These are phyloP conservation scores for Stropharia rugosoannulata DNA, from an alignment of 768 basidiomycete genomes.

Conservation along the genomic window DNA sequence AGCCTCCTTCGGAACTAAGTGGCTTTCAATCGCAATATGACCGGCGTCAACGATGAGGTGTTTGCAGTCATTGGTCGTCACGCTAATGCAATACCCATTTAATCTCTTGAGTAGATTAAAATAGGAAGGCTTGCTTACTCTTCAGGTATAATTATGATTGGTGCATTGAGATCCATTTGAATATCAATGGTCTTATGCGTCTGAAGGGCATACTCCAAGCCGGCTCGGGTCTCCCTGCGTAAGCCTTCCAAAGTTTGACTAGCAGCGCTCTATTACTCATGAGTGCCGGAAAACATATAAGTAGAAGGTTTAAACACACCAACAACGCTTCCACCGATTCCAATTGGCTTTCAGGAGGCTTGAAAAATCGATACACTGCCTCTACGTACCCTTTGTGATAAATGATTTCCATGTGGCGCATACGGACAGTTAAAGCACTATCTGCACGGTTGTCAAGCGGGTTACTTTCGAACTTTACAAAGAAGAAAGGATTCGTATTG, in stretches of 20 bases:
- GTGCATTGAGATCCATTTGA: conserved; percentile 95
- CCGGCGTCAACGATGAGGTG: conserved; percentile 95
- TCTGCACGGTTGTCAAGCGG: conserved; percentile 92
- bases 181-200: conserved; percentile 95
- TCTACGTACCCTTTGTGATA: conserved; percentile 95
- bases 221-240: conserved; percentile 90
- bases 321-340: conserved; percentile 94
- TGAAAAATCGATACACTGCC: conserved; percentile 88
- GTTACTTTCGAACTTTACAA: conserved; percentile 86
- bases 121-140: conserved; percentile 47
- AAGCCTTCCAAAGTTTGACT: conserved; percentile 92
- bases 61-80: conserved; percentile 74
- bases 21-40: conserved; percentile 91
- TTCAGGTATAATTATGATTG: conserved; percentile 96
- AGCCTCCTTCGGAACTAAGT: conserved; percentile 82
- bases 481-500: conserved; percentile 63
- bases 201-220: conserved; percentile 90
- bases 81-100: conserved; percentile 38
- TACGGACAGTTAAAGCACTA: conserved; percentile 81
- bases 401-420: conserved; percentile 96
- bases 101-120: neutral
- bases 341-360: conserved; percentile 90
- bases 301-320: conserved; percentile 41
- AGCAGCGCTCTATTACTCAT: conserved; percentile 70
- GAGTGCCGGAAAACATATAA: conserved; percentile 4